Percentiles rank a stretch among this genome's conserved stretches.
Conservation (phyloP, 106 monocot species). For the Platanthera zijinensis region DNA sequence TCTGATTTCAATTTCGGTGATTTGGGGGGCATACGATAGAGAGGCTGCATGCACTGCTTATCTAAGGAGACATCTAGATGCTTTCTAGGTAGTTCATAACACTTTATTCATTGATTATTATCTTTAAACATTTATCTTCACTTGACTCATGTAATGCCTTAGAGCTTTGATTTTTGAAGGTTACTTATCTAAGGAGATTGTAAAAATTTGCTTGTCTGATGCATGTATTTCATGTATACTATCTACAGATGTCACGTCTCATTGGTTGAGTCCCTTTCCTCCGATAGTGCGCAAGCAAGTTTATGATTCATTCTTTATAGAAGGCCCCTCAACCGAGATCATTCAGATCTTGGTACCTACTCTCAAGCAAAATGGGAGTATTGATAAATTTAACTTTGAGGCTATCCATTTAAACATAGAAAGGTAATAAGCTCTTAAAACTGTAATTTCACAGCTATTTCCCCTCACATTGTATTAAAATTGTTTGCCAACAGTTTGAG, state of each 20-base stretch:
- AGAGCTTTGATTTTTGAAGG: no score
- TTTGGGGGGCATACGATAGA: no score
- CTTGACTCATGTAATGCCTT: no score
- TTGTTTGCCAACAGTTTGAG: neutral
- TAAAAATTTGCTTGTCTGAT: neutral
- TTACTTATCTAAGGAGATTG: no score
- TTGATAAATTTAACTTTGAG: slow-evolving; percentile 30
- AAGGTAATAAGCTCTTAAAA: slow-evolving; percentile 39
- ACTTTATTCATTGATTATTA: no score
- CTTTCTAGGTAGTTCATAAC: no score
- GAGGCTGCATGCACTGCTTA: no score
- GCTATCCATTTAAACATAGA: slow-evolving; percentile 52
- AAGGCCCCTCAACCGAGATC: slow-evolving; percentile 59
- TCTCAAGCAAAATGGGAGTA: slow-evolving; percentile 27
- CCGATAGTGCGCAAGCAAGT: slow-evolving; percentile 38
- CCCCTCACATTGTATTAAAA: neutral
- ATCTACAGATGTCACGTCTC: slow-evolving; percentile 63
- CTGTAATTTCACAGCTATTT: neutral
- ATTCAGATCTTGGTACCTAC: slow-evolving; percentile 58
- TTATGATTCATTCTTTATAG: slow-evolving; percentile 81
- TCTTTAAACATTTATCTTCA: no score
- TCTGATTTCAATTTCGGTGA: no score
- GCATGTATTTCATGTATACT: neutral
- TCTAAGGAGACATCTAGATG: no score
- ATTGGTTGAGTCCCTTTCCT: slow-evolving; percentile 60